Base-by-base conservation (phyloP, 179 eudicot species). In the Sideroxylon spinosum region DNA sequence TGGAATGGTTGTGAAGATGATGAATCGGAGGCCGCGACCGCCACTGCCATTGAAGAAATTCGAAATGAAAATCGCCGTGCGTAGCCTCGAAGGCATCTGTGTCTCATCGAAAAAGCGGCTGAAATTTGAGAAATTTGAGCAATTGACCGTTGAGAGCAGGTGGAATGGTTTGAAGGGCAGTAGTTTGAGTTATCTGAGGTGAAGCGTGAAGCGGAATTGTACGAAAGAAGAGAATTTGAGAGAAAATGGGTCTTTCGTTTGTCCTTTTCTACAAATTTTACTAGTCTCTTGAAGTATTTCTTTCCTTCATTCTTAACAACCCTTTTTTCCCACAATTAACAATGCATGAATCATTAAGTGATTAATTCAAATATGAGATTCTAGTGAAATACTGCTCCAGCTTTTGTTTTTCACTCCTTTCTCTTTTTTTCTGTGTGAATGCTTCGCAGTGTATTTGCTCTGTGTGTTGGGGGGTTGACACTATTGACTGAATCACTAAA, bases 11-110 rank as follows among this genome's bases (percentile, higher is more conserved):
- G 92, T 84, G 80, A 90, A 79, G 74, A 85, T 92, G 92, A 92
- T 90, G 82, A 90, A 85, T 85, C 90, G 98, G 98, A 85, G 89
- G 83, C 90, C 97, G 74, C 87, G 93, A 92, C 88, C 86, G 9
- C 89, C 89, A 6, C 66, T 76, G 0, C 73, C 73, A 23, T 81
- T 88, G 16, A n/a, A n/a, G n/a, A n/a, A n/a, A n/a, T n/a, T n/a
- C n/a, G n/a, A n/a, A n/a, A n/a, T n/a, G n/a, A n/a, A 89, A 71
- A 80, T 93, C 78, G 25, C 53, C 8, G 80, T 93, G 9, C 63
- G 77, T 6, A 82, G 86, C 4, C 76, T 93, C 16, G 81, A 82
- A 69, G 93, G 91, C 26, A 63, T 88, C 1, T 4, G 50, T n/a
- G 16, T 4, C 28, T 65, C 50, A 7, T 7, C 48, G 2, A 70